Conservation (phyloP, 2,329 filamentous ascomycete genomes). For the Aciculosporium take region DNA sequence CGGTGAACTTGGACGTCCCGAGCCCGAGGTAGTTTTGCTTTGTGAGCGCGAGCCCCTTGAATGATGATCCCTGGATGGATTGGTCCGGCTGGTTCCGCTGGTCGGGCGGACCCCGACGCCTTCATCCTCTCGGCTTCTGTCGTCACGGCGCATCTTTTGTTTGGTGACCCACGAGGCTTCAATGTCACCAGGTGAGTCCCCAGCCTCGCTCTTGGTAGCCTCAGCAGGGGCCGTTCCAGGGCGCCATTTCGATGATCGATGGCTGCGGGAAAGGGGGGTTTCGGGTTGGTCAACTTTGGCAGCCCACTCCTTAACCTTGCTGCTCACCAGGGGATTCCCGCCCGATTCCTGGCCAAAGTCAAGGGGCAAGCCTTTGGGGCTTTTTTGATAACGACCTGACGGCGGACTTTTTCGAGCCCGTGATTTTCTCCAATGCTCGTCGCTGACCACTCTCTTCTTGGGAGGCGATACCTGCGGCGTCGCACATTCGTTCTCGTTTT, state of each 20-base stretch:
- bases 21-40: conserved; percentile 15
- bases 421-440: conserved; percentile 70
- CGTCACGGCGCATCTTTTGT: conserved; percentile 9
- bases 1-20: conserved; percentile 10
- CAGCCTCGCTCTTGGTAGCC: conserved; percentile 15
- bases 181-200: conserved; percentile 15
- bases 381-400: conserved; percentile 15
- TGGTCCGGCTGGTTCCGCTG: conserved; percentile 14
- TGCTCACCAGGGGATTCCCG: conserved; percentile 40
- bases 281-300: conserved; percentile 37
- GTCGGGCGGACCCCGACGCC: conserved; percentile 18
- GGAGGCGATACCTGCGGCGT: conserved; percentile 41
- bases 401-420: conserved; percentile 37
- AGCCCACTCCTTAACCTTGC: conserved; percentile 50
- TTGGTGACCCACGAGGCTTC: conserved; percentile 10
- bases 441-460: conserved; percentile 84
- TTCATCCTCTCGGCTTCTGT: conserved; percentile 13
- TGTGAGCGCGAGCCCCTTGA: conserved; percentile 11
- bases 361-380: conserved; percentile 29
- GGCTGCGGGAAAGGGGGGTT: conserved; percentile 20
- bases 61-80: conserved; percentile 9
- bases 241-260: conserved; percentile 22
- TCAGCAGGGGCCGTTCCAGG: conserved; percentile 13
- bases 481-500: conserved; percentile 10
- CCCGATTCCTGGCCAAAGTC: conserved; percentile 40